Base-by-base conservation (phyloP, 1,284 basidiomycete species). In the Pyrrhoderma noxium region DNA sequence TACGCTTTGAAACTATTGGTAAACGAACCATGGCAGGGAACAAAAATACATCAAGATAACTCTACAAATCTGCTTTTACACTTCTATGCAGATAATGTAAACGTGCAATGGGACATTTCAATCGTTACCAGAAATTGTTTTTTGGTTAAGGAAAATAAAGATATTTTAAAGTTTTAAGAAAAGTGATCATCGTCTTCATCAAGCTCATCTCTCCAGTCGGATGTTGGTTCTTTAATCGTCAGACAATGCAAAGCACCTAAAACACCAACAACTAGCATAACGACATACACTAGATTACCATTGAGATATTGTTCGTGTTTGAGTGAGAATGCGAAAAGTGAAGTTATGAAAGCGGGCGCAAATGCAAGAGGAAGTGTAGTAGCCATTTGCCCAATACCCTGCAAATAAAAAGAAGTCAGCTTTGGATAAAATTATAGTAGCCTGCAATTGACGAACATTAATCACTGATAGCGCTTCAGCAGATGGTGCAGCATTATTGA, bases 321-420 rank as follows among this genome's bases (percentile, higher is more conserved):
- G 5, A 58, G 42, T 14, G 59, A 60, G 39, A 55, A 56, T 8
- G 59, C 59, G 31, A 58, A 60, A 3, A 59, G 40, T 14, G 57
- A 58, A n/a, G 57, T 61, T 14, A 52, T 52, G 38, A 55, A 49
- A 13, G 54, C 59, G 5, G 59, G 59, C 3, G 57, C 57, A 25
- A 58, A 36, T 9, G 56, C 57, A 44, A 55, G 43, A 8, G 56
- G 49, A 38, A 60, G 50, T 14, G 57, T 52, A 13, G 53, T 44
- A 18, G 52, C 45, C 51, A 60, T 58, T 40, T 57, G 56, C 16
- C 46, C 50, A 18, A 58, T 45, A 2, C 55, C 56, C 58, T 52
- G 34, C 27, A 51, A 13, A n/a, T 31, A 37, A 19, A 9, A 34
- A 47, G 16, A 40, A 16, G 8, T 40, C 16, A 44, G 39, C 2